Percentiles rank a stretch among this genome's conserved stretches.
Evolutionary conservation across 2,329 filamentous ascomycete genomes (phyloP).

Genomic region (Beauveria asiatica): DNA sequence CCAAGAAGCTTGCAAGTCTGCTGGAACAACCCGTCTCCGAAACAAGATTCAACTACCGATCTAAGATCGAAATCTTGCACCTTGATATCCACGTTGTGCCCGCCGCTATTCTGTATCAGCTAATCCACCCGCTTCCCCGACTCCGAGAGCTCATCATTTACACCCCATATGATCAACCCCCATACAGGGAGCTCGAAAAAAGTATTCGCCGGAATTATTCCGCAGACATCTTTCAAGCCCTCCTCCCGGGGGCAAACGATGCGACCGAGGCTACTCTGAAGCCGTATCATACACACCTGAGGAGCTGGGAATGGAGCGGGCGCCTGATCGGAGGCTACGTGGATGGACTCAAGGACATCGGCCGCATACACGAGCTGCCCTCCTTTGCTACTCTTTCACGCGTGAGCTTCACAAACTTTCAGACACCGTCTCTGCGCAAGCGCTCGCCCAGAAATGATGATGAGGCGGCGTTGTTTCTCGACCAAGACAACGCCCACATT

Average conservation of each 20-base stretch:
- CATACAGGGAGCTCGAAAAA: conserved; percentile 50
- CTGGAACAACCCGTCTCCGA: conserved; percentile 44
- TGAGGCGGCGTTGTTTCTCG: conserved; percentile 23
- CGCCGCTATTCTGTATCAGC: conserved; percentile 30
- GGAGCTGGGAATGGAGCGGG: conserved; percentile 55
- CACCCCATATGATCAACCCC: conserved; percentile 59
- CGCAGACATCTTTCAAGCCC: conserved; percentile 52
- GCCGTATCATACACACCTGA: conserved; percentile 28
- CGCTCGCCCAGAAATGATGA: conserved; percentile 24
- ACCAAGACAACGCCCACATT: conserved; percentile 35
- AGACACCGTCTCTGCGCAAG: conserved; percentile 41
- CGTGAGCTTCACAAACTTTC: conserved; percentile 56
- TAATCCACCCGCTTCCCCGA: conserved; percentile 58
- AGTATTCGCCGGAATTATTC: conserved; percentile 64
- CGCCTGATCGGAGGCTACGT: conserved; percentile 40
- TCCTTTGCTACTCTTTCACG: conserved; percentile 49
- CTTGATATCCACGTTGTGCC: conserved; percentile 61
- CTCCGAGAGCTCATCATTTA: conserved; percentile 64
- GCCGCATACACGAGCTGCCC: conserved; percentile 42
- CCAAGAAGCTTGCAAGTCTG: conserved; percentile 37
- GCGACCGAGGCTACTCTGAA: conserved; percentile 21
- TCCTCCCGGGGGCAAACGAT: conserved; percentile 44
- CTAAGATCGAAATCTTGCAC: conserved; percentile 61
- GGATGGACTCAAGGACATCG: conserved; percentile 39
- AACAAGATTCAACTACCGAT: conserved; percentile 54